These are phyloP conservation scores for Saussurea involucrata DNA, from an alignment of 129 eudicot species.

Conservation along the genomic window DNA sequence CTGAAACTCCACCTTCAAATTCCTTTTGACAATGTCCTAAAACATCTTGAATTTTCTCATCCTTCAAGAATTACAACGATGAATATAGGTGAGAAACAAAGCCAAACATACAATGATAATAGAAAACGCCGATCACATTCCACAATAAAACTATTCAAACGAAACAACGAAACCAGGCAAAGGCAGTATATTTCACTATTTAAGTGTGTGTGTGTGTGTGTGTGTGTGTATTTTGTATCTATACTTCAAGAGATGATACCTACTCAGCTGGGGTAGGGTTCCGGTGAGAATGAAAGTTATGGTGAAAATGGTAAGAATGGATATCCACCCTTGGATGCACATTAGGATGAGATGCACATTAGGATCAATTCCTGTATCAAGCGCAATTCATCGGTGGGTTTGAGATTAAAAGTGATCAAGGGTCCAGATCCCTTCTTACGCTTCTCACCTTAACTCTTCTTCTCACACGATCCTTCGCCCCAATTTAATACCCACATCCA, in stretches of 20 bases:
- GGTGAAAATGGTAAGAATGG: too few relatives aligned
- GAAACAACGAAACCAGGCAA: background rate
- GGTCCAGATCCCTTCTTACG: too few relatives aligned
- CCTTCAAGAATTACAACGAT: constrained; percentile 46
- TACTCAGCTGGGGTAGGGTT: too few relatives aligned
- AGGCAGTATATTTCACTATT: background rate
- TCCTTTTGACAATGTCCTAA: constrained; percentile 91
- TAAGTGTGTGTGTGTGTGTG: background rate
- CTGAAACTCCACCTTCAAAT: constrained; percentile 88
- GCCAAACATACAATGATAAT: background rate
- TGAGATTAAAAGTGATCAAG: too few relatives aligned
- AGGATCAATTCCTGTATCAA: too few relatives aligned
- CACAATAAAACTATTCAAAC: background rate
- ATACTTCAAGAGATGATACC: background rate
- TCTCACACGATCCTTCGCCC: too few relatives aligned
- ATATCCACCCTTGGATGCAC: too few relatives aligned
- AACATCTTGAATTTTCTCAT: constrained; percentile 77
- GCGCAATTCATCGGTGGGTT: too few relatives aligned
- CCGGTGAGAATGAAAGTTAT: too few relatives aligned
- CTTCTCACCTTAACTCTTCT: too few relatives aligned
- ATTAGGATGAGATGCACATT: too few relatives aligned
- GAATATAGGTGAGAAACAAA: background rate
- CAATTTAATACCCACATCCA: background rate
- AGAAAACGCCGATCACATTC: background rate
- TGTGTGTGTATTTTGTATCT: background rate